Percentiles rank a stretch among this genome's conserved stretches.
Conservation (phyloP, 306 rosid species). For the Urtica urens region DNA sequence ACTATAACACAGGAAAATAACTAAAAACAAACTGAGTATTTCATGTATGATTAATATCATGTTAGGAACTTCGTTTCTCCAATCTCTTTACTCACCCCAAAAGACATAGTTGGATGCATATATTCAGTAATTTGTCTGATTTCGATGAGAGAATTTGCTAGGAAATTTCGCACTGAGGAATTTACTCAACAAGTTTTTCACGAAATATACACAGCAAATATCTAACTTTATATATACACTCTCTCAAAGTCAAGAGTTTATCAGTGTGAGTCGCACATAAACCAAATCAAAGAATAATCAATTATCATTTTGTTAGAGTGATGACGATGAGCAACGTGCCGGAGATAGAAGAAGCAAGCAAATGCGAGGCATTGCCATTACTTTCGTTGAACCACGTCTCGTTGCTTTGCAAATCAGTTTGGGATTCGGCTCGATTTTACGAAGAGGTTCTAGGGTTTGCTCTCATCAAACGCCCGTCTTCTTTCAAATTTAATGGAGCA, state of each 20-base stretch:
- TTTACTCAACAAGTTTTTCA: neutral
- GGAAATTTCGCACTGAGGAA: constrained; percentile 41
- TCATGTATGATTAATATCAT: too few species aligned
- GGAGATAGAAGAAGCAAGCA: constrained; percentile 62
- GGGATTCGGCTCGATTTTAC: constrained; percentile 57
- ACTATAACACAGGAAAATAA: too few species aligned
- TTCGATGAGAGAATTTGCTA: constrained; percentile 28
- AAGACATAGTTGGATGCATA: neutral
- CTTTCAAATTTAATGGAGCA: constrained; percentile 79
- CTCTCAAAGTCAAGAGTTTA: neutral
- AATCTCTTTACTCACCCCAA: too few species aligned
- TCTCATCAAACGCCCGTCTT: constrained; percentile 72
- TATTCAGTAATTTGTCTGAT: constrained; percentile 7
- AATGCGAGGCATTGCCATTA: constrained; percentile 47
- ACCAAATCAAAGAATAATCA: constrained; percentile 9
- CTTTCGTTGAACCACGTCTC: constrained; percentile 71
- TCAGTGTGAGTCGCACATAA: neutral
- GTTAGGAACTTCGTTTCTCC: too few species aligned
- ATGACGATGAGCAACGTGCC: constrained; percentile 13
- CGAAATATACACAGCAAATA: too few species aligned
- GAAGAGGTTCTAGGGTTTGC: constrained; percentile 66
- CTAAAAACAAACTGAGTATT: too few species aligned
- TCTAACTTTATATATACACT: constrained; percentile 2
- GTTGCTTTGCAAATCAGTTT: constrained; percentile 53
- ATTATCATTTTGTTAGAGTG: constrained; percentile 1